Evolutionary conservation across 176 grass and related monocot species (phyloP).

Genomic region (Juncus inflexus): DNA sequence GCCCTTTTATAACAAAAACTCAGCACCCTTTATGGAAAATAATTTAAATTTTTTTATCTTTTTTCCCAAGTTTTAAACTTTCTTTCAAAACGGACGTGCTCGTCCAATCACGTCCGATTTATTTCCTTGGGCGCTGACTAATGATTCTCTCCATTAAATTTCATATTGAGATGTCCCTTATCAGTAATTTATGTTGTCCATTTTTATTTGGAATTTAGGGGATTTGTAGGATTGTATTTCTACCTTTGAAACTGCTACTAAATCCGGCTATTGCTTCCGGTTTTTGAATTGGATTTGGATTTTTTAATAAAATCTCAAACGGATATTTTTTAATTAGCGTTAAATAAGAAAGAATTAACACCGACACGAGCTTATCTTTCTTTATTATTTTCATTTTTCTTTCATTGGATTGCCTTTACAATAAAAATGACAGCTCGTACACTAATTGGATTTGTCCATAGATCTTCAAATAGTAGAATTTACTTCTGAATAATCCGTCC

Average conservation of each 20-base stretch:
- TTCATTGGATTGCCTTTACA: constrained; percentile 4
- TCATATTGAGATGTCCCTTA: not conserved
- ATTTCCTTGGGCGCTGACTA: not conserved
- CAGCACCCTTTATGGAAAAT: not conserved
- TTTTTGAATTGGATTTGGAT: constrained; percentile 18
- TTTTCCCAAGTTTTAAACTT: constrained; percentile 10
- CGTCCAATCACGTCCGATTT: constrained; percentile 4
- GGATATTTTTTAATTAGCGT: constrained; percentile 12
- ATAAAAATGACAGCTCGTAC: not conserved
- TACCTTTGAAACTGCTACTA: not conserved
- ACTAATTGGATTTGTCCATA: too few relatives aligned
- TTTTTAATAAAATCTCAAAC: not conserved
- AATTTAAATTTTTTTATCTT: constrained; percentile 14
- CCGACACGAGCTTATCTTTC: constrained; percentile 16
- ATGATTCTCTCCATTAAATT: constrained; percentile 13
- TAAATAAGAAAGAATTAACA: constrained; percentile 21
- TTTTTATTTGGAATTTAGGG: not conserved
- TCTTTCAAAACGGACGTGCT: not conserved
- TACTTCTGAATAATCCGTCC: too few relatives aligned
- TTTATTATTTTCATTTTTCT: constrained; percentile 5
- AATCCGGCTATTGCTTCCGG: constrained; percentile 8
- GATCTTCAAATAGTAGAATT: too few relatives aligned
- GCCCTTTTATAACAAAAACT: constrained; percentile 20
- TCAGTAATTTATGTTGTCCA: not conserved
- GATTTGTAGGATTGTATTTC: not conserved